phyloP scores from a whole-genome alignment of 805 yeast genomes.

The Ogataea pilisensis region DNA sequence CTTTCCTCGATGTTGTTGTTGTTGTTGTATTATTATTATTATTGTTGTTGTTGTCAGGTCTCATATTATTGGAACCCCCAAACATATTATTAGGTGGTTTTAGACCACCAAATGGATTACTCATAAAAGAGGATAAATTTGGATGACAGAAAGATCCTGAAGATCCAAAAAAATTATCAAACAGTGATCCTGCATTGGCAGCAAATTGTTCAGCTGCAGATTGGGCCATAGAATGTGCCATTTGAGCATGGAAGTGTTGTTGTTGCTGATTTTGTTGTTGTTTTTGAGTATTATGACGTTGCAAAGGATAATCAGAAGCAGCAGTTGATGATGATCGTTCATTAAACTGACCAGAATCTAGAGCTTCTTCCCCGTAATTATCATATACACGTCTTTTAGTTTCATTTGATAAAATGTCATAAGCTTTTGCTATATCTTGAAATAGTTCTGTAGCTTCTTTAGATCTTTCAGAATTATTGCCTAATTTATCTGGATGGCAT shows the following conservation, averaged over 20 bases:
- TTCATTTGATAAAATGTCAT: slow-evolving; percentile 53
- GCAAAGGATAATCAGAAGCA: neutral
- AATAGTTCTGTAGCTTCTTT: slow-evolving; percentile 44
- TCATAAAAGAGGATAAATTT: no score
- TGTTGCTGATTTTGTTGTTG: neutral
- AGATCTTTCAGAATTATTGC: slow-evolving; percentile 34
- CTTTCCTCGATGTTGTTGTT: slow-evolving; percentile 27
- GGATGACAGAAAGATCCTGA: no score
- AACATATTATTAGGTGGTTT: neutral
- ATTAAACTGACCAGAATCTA: slow-evolving; percentile 21
- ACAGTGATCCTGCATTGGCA: slow-evolving; percentile 25
- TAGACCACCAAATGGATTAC: no score
- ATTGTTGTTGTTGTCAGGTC: neutral
- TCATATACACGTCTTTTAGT: slow-evolving; percentile 48
- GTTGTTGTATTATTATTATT: neutral
- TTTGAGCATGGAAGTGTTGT: neutral
- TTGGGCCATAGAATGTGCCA: neutral
- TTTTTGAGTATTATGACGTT: neutral
- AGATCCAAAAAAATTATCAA: slow-evolving; percentile 32
- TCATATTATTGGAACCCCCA: neutral
- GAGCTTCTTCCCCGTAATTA: slow-evolving; percentile 43
- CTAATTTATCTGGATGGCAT: slow-evolving; percentile 83
- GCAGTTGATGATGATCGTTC: neutral
- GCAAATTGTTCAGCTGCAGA: slow-evolving; percentile 5
- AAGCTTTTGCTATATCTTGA: slow-evolving; percentile 62